Conservation (phyloP, 495 filamentous ascomycete species). For the Thozetella sp. region DNA sequence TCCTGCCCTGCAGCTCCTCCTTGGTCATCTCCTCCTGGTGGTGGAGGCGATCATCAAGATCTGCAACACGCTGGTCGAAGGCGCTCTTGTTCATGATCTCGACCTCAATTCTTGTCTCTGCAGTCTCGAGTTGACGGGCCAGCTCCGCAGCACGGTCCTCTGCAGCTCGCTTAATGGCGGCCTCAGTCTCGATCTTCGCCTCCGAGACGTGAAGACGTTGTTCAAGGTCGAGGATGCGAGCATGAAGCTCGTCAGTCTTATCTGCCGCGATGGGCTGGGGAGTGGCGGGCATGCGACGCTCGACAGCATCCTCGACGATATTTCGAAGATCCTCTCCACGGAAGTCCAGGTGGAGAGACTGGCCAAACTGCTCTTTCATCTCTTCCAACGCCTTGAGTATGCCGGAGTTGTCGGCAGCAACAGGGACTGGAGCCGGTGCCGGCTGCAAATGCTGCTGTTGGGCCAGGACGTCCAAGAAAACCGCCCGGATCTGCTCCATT, state of each 20-base stretch:
- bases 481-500: constrained; percentile 78
- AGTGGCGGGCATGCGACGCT: constrained; percentile 45
- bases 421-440: constrained; percentile 19
- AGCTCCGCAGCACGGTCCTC: constrained; percentile 44
- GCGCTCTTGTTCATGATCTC: constrained; percentile 53
- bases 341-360: constrained; percentile 42
- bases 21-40: constrained; percentile 42
- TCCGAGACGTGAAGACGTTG: constrained; percentile 45
- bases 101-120: constrained; percentile 51
- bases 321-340: constrained; percentile 57
- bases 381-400: constrained; percentile 41
- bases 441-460: constrained; percentile 49
- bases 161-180: constrained; percentile 35
- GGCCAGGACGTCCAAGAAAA: constrained; percentile 78
- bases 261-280: constrained; percentile 26
- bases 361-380: constrained; percentile 49
- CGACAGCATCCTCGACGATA: constrained; percentile 61
- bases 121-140: constrained; percentile 43
- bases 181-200: constrained; percentile 38
- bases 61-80: constrained; percentile 43
- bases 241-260: constrained; percentile 37
- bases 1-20: constrained; percentile 65
- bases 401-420: constrained; percentile 22
- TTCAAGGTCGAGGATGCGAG: constrained; percentile 41
- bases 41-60: constrained; percentile 44